A percentile compares a stretch with the other conserved stretches of the same genome.
These are phyloP conservation scores for Solanum chmielewskii DNA, from an alignment of 257 asterid genomes.

Conservation along the genomic window DNA sequence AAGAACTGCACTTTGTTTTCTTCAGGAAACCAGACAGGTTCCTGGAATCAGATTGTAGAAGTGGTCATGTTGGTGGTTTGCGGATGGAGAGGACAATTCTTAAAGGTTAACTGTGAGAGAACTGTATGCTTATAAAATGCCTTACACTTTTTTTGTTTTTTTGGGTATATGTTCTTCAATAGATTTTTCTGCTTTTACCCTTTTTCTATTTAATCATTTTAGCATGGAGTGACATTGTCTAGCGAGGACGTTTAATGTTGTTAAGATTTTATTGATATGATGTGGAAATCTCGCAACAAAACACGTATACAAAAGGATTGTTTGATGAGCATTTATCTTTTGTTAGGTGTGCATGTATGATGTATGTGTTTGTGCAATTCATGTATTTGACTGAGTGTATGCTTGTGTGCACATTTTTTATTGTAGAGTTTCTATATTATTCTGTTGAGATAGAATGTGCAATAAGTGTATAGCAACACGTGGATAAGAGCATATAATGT, in stretches of 20 bases:
- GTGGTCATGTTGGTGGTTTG: constrained; percentile 55
- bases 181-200: background rate
- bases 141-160: background rate
- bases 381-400: background rate
- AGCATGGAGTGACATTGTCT: background rate
- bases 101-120: constrained; percentile 29
- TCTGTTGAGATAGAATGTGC: background rate
- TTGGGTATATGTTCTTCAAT: background rate
- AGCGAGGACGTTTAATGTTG: background rate
- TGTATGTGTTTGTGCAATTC: background rate
- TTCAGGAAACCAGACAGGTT: constrained; percentile 73
- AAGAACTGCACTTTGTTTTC: constrained; percentile 84
- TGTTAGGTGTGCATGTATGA: background rate
- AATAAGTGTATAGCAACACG: background rate
- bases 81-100: constrained; percentile 69
- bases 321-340: background rate
- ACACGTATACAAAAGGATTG: background rate
- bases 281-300: background rate
- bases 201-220: background rate
- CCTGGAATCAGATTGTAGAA: constrained; percentile 34
- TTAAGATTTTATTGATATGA: background rate
- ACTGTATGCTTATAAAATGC: background rate
- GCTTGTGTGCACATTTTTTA: background rate
- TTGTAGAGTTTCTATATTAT: background rate
- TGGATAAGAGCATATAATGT: background rate